A percentile compares a stretch with the other conserved stretches of the same genome.
phyloP scores from a whole-genome alignment of 495 filamentous ascomycete genomes.

The Hyaloscypha hepaticicola region DNA sequence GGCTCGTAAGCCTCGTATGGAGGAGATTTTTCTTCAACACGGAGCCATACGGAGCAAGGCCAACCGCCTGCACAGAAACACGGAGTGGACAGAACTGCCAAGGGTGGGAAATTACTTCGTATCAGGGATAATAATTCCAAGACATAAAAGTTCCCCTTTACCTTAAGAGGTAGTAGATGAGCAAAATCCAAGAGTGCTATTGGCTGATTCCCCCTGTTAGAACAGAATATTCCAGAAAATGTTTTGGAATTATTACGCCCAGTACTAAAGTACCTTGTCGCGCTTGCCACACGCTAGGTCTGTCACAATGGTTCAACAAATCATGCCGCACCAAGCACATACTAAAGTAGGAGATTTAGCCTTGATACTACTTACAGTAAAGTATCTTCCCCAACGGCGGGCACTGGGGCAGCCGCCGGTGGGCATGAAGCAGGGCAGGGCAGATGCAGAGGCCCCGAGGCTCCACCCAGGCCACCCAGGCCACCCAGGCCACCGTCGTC shows the following conservation, averaged over 20 bases:
- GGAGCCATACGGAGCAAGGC: no score
- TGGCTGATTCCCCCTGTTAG: no score
- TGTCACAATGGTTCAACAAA: constrained; percentile 1
- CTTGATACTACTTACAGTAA: not conserved
- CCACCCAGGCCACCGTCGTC: not conserved
- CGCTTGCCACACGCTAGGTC: not conserved
- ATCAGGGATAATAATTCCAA: no score
- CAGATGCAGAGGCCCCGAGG: no score
- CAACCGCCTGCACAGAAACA: not conserved
- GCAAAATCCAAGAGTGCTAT: no score
- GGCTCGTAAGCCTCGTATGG: not conserved
- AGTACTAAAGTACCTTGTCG: not conserved
- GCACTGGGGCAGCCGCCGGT: not conserved
- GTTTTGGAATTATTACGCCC: no score
- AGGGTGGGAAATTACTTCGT: no score
- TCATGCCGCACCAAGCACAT: not conserved
- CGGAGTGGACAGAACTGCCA: not conserved
- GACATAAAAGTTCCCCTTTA: no score
- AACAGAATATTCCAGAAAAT: no score
- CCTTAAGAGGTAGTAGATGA: no score
- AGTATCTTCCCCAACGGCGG: not conserved
- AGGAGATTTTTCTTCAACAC: not conserved
- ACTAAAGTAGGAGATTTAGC: not conserved
- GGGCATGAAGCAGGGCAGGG: no score
- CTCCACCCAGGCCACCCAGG: no score